Base-by-base conservation (phyloP, 1,139 yeast species). In the Yamadazyma spencermartinsiae region DNA sequence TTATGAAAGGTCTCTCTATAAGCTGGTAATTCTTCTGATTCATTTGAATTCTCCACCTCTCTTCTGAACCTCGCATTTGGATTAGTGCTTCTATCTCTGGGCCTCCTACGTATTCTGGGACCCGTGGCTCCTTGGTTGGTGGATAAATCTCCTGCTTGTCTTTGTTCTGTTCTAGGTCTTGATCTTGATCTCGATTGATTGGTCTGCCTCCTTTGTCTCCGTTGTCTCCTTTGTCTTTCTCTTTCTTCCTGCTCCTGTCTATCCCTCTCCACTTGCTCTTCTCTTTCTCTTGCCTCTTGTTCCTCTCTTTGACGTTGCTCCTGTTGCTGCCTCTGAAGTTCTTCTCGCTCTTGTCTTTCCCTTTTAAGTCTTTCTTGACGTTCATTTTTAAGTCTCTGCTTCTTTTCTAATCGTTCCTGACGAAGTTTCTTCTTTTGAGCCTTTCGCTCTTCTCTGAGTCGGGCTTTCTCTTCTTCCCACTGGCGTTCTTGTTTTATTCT, bases 1-100 rank as follows among this genome's bases (percentile, higher is more conserved):
- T 58, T 56, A 41, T 70, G 73, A 27, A 71, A 61, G 9, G 52
- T 53, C 16, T 63, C 70, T 27, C 61, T 53, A 43, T 70, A 71
- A 1, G 74, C 69, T 3, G 76, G 76, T 2, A 62, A 53, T 25
- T 62, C 63, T 27, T 60, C 62, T n/a, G 30, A 12, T 20, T 20
- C 23, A 12, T 11, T 12, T 7, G 16, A 19, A 18, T 16, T 34
- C 32, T n/a, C n/a, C n/a, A 9, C 14, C 18, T 17, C 36, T 14
- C 11, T 15, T 19, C 14, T 14, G 16, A 5, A 8, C 8, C n/a
- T 8, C 5, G 11, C 12, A 28, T 6, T 28, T 28, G 19, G 16
- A 10, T 10, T 28, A 6, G 12, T 15, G 8, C 20, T 28, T 15
- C 15, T 26, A n/a, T 14, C 11, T 26, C 17, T 26, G 17, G 5